Percentiles rank a stretch among this genome's conserved stretches.
Evolutionary conservation across 2,329 filamentous ascomycete genomes (phyloP).

Genomic region (Epichloe amarillans): DNA sequence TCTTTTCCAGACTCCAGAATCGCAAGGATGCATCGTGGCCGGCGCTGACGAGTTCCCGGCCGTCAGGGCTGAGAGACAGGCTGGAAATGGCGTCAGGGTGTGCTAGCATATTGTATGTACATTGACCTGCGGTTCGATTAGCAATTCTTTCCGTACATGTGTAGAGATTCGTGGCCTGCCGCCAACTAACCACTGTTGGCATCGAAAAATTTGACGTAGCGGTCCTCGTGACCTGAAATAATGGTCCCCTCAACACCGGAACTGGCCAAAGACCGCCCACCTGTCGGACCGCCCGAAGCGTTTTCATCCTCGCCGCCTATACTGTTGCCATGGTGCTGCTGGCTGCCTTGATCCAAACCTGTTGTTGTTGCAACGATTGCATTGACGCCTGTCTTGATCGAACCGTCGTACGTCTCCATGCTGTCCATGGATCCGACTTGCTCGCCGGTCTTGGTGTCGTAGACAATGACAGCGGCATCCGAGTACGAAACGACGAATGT

Average conservation of each 20-base stretch:
- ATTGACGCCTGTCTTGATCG: slow-evolving; percentile 68
- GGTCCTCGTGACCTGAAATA: slow-evolving; percentile 93
- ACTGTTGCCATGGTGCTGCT: slow-evolving; percentile 40
- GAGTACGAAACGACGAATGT: slow-evolving; percentile 88
- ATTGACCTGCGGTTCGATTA: slow-evolving; percentile 61
- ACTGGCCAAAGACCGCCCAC: slow-evolving; percentile 49
- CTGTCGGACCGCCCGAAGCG: slow-evolving; percentile 64
- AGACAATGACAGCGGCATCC: slow-evolving; percentile 81
- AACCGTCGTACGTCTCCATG: slow-evolving; percentile 84
- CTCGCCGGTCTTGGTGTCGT: slow-evolving; percentile 83
- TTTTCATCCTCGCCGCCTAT: slow-evolving; percentile 59
- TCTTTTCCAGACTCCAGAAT: slow-evolving; percentile 95
- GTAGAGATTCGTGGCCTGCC: neutral
- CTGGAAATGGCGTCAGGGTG: slow-evolving; percentile 89
- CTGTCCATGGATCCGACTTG: slow-evolving; percentile 89
- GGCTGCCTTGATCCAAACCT: slow-evolving; percentile 55
- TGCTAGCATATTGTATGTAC: slow-evolving; percentile 96
- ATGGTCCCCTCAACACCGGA: slow-evolving; percentile 84
- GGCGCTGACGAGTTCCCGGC: slow-evolving; percentile 84
- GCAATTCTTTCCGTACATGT: neutral
- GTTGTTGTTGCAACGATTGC: slow-evolving; percentile 78
- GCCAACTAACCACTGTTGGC: slow-evolving; percentile 81
- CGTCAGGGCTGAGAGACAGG: slow-evolving; percentile 83
- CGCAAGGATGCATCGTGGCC: slow-evolving; percentile 91
- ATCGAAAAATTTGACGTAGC: slow-evolving; percentile 93